Percentiles rank a stretch among this genome's conserved stretches.
Conservation (phyloP, 179 eudicot genomes). For the Sideroxylon spinosum region DNA sequence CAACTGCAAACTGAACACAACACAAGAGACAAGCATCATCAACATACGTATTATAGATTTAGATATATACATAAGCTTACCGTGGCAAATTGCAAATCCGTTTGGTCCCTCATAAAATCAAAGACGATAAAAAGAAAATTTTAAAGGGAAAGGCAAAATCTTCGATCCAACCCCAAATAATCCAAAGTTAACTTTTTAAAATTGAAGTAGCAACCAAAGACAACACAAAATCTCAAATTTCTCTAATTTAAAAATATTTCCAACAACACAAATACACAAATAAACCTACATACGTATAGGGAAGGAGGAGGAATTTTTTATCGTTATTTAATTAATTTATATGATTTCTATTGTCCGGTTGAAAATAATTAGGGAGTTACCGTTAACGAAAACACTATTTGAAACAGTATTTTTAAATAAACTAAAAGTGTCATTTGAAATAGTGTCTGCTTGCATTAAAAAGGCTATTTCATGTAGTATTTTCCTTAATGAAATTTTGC, state of each 20-base stretch:
- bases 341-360: too few relatives aligned
- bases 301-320: neutral
- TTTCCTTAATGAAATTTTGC: too few relatives aligned
- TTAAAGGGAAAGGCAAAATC: neutral
- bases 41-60: neutral
- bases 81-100: neutral
- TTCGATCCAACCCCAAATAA: neutral
- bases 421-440: too few relatives aligned
- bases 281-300: neutral
- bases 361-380: too few relatives aligned
- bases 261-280: neutral
- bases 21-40: neutral
- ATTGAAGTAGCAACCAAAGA: neutral
- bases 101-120: neutral
- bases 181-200: neutral
- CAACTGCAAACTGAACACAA: constrained; percentile 47
- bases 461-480: too few relatives aligned
- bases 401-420: too few relatives aligned
- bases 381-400: too few relatives aligned
- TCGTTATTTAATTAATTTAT: too few relatives aligned
- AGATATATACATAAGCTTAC: neutral
- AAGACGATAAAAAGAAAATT: neutral
- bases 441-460: too few relatives aligned
- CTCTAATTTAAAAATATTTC: neutral
- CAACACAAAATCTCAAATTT: neutral